phyloP scores from a whole-genome alignment of 176 grass and related monocot genomes.

The Leersia perrieri region DNA sequence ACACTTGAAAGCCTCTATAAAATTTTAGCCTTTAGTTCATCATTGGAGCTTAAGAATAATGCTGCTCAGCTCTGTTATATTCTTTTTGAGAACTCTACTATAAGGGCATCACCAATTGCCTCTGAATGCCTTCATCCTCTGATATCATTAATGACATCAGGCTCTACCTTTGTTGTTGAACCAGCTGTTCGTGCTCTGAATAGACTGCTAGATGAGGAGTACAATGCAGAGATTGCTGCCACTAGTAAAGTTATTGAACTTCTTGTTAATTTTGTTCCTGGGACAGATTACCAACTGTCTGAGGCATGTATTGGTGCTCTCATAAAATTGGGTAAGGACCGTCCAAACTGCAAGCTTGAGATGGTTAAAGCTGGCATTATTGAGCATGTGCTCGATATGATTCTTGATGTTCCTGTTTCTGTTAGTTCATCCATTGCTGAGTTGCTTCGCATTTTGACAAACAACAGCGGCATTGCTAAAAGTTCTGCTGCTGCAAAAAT shows the following conservation, averaged over 20 bases:
- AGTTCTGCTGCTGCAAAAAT: conserved; percentile 85
- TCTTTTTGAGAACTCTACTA: conserved; percentile 78
- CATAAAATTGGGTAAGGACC: conserved; percentile 94
- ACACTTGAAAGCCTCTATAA: conserved; percentile 89
- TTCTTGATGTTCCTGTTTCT: conserved; percentile 85
- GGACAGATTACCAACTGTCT: conserved; percentile 68
- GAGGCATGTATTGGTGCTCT: conserved; percentile 78
- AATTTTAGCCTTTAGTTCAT: conserved; percentile 70
- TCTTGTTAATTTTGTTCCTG: conserved; percentile 83
- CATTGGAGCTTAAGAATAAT: conserved; percentile 83
- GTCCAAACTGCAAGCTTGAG: conserved; percentile 90
- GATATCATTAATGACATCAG: conserved; percentile 74
- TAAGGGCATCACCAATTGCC: conserved; percentile 65
- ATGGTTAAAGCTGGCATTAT: conserved; percentile 98
- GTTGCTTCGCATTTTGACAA: conserved; percentile 94
- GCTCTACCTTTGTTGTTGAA: conserved; percentile 61
- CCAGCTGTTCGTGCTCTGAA: conserved; percentile 75
- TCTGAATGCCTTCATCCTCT: conserved; percentile 80
- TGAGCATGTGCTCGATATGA: conserved; percentile 87
- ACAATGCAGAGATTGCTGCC: conserved; percentile 83
- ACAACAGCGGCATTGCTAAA: conserved; percentile 94
- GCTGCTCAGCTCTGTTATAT: conserved; percentile 94
- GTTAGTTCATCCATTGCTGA: conserved; percentile 85
- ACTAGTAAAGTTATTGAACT: conserved; percentile 70
- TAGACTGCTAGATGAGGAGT: conserved; percentile 78